Conservation (phyloP, 768 basidiomycete species). For the Suillus brevipes region DNA sequence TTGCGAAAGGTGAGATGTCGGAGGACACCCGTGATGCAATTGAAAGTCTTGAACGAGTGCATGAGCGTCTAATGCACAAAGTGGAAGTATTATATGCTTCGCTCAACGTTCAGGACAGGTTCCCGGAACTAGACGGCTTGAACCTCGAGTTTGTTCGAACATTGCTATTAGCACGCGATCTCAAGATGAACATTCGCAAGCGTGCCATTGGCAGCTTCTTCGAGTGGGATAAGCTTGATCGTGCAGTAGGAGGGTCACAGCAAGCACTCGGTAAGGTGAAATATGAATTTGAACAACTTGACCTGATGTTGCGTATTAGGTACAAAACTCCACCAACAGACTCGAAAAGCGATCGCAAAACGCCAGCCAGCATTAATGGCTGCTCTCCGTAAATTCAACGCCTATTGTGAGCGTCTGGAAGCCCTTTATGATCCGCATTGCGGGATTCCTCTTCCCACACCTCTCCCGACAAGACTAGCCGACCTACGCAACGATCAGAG, state of each 20-base stretch:
- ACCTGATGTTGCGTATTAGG: not conserved
- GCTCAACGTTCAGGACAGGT: slow-evolving; percentile 32
- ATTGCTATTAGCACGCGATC: slow-evolving; percentile 11
- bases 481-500: slow-evolving; percentile 1
- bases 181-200: slow-evolving; percentile 11
- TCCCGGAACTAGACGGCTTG: slow-evolving; percentile 34
- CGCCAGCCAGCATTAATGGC: not conserved
- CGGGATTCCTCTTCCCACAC: slow-evolving; percentile 33
- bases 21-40: slow-evolving; percentile 19
- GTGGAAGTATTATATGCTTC: slow-evolving; percentile 35
- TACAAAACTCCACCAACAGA: slow-evolving; percentile 26
- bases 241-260: slow-evolving; percentile 33
- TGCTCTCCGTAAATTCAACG: not conserved
- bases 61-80: slow-evolving; percentile 16
- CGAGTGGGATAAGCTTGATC: slow-evolving; percentile 38
- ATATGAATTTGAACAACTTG: slow-evolving; percentile 20
- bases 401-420: not conserved
- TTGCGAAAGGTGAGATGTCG: slow-evolving; percentile 10
- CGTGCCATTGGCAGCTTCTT: slow-evolving; percentile 25
- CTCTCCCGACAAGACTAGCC: slow-evolving; percentile 29
- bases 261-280: slow-evolving; percentile 32
- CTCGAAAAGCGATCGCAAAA: slow-evolving; percentile 11
- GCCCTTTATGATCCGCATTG: slow-evolving; percentile 10
- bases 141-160: slow-evolving; percentile 12
- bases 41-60: slow-evolving; percentile 18